Percentiles rank a stretch among this genome's conserved stretches.
Conservation (phyloP, 2,329 filamentous ascomycete species). For the Talaromyces sp. region DNA sequence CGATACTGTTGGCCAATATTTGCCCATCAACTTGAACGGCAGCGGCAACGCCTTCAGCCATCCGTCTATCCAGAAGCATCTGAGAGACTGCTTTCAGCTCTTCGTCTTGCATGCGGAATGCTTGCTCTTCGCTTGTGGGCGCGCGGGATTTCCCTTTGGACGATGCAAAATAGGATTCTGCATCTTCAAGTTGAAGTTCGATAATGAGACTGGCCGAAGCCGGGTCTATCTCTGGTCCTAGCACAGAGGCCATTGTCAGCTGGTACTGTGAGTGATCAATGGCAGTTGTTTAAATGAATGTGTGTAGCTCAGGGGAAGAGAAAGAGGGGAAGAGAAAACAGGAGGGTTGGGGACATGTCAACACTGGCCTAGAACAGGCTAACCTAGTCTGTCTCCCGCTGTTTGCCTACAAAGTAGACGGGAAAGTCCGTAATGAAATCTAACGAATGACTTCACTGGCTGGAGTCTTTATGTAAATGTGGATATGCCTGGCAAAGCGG, state of each 20-base stretch:
- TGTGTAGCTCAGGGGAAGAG: not conserved
- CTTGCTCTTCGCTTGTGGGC: constrained; percentile 23
- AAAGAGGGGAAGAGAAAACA: not conserved
- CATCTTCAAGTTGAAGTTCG: constrained; percentile 25
- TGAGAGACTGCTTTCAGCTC: constrained; percentile 21
- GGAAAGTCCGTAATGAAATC: not conserved
- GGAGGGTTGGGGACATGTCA: not conserved
- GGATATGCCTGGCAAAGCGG: not conserved
- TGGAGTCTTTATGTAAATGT: not conserved
- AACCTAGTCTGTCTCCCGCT: not conserved
- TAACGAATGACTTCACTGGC: not conserved
- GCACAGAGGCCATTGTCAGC: not conserved
- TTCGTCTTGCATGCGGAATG: constrained; percentile 22
- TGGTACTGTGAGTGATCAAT: not conserved
- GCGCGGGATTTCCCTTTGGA: constrained; percentile 22
- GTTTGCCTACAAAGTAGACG: not conserved
- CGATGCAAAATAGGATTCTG: constrained; percentile 20
- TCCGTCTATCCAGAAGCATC: constrained; percentile 23
- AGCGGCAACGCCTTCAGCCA: constrained; percentile 28
- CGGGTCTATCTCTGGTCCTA: constrained; percentile 16
- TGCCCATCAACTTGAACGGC: constrained; percentile 25
- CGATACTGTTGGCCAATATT: constrained; percentile 19
- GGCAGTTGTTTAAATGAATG: not conserved
- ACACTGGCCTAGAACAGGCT: not conserved
- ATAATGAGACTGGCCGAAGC: constrained; percentile 24